Evolutionary conservation across 2,329 filamentous ascomycete genomes (phyloP), one percentile per base, ranked within the genome.

Genomic region (Colletotrichum higginsianum): DNA sequence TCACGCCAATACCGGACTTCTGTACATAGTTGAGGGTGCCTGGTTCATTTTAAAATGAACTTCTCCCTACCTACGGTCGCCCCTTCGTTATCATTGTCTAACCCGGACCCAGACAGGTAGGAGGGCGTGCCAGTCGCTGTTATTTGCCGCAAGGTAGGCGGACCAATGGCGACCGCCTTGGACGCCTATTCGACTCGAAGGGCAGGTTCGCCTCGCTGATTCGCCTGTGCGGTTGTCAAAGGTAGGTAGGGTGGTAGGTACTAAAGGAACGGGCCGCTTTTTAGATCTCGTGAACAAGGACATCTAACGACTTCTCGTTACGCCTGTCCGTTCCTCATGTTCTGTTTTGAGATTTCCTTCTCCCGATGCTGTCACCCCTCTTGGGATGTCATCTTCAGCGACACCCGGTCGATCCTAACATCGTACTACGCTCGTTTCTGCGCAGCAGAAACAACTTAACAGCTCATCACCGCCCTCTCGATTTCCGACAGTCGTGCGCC

Each of bases 261-360:
- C 46, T 60, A 68, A 55, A 49, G 69, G 69, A 69, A 72, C 69
- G 65, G 69, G 66, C 66, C 66, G 69, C 69, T 69, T 49, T 49
- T 47, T 57, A 57, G 60, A 60, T 64, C 53, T 63, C 47, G 35
- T 58, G 44, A 38, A 71, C 52, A 67, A 71, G 64, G 65, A 64
- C 58, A 47, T 47, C 16, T 47, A 60, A 71, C 65, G 58, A 58
- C 69, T 57, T 26, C 58, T 26, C 58, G 30, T 35, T 46, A 15
- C 23, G 30, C 50, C 35, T 44, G 18, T 40, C 44, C 16, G 13
- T 23, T 11, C 21, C 42, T 50, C 18, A 21, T 21, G 18, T 13
- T 44, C 12, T 46, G 26, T 40, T 53, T 13, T 26, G 61, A 44
- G 16, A 8, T 42, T 30, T 35, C 58, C 46, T n/a, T 26, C 21